A percentile compares a stretch with the other conserved stretches of the same genome.
phyloP scores from a whole-genome alignment of 495 filamentous ascomycete species.

The Cetradonia linearis region DNA sequence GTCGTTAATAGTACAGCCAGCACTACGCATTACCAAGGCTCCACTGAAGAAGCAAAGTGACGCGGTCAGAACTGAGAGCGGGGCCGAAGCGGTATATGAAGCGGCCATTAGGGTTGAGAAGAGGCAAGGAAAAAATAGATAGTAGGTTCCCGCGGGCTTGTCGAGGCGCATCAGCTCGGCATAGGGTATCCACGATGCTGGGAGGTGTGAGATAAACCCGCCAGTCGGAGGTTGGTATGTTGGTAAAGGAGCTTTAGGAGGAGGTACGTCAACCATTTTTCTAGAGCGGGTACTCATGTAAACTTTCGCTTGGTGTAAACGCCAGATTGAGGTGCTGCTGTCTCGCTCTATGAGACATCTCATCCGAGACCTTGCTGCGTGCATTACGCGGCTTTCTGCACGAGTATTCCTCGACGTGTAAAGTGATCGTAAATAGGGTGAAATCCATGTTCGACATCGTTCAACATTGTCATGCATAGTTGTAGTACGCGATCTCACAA shows the following conservation, averaged over 20 bases:
- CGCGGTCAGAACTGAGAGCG: conserved; percentile 49
- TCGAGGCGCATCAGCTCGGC: conserved; percentile 89
- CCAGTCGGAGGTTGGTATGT: conserved; percentile 58
- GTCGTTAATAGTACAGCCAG: conserved; percentile 97
- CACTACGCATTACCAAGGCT: conserved; percentile 90
- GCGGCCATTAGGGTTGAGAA: conserved; percentile 69
- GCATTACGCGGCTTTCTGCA: background rate
- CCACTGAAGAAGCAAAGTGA: conserved; percentile 73
- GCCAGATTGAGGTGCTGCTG: background rate
- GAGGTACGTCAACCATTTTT: background rate
- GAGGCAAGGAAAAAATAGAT: conserved; percentile 89
- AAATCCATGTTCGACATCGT: background rate
- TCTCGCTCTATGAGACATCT: background rate
- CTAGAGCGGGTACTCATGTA: background rate
- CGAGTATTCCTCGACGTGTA: background rate
- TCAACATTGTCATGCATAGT: background rate
- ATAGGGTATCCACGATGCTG: conserved; percentile 71
- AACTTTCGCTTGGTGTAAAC: background rate
- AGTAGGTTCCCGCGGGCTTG: conserved; percentile 90
- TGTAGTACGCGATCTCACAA: background rate
- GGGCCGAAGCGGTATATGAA: conserved; percentile 45
- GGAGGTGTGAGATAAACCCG: conserved; percentile 69
- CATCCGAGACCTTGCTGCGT: background rate
- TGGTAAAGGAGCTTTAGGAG: background rate
- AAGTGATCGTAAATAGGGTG: background rate